A percentile compares a stretch with the other conserved stretches of the same genome.
Evolutionary conservation across 345 rosid species (phyloP).

Genomic region (Erucastrum elatum): DNA sequence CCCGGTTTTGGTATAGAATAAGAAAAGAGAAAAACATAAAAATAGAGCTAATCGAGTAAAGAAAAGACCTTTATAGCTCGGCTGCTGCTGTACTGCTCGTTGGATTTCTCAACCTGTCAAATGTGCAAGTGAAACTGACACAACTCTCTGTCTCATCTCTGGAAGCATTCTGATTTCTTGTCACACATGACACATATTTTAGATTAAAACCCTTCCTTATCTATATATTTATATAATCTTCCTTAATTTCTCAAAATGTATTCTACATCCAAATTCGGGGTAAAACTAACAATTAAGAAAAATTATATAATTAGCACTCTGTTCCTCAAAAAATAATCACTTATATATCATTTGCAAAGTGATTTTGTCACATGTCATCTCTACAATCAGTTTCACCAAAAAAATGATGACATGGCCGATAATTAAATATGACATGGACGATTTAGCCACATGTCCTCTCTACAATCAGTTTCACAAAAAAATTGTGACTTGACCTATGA

Average conservation of each 20-base stretch:
- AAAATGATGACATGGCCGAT: no score
- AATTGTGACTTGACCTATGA: no score
- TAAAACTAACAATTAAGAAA: no score
- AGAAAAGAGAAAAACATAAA: conserved; percentile 23
- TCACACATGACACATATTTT: not conserved
- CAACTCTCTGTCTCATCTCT: conserved; percentile 27
- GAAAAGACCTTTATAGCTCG: conserved; percentile 5
- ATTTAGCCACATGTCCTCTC: no score
- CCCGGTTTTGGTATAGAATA: conserved; percentile 11
- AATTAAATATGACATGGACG: no score
- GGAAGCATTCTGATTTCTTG: conserved; percentile 24
- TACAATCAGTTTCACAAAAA: no score
- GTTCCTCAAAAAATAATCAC: no score
- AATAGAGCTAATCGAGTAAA: conserved; percentile 23
- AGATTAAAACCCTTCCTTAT: not conserved
- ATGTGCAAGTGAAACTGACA: conserved; percentile 32
- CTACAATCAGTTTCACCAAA: no score
- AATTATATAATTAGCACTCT: no score
- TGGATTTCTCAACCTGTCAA: conserved; percentile 26
- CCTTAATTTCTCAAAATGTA: not conserved
- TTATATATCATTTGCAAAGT: no score
- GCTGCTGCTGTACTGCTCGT: conserved; percentile 4
- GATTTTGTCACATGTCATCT: no score
- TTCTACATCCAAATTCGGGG: not conserved
- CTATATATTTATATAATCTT: not conserved